These are phyloP conservation scores for Przewalskia tangutica DNA, from an alignment of 257 asterid species.

Conservation along the genomic window DNA sequence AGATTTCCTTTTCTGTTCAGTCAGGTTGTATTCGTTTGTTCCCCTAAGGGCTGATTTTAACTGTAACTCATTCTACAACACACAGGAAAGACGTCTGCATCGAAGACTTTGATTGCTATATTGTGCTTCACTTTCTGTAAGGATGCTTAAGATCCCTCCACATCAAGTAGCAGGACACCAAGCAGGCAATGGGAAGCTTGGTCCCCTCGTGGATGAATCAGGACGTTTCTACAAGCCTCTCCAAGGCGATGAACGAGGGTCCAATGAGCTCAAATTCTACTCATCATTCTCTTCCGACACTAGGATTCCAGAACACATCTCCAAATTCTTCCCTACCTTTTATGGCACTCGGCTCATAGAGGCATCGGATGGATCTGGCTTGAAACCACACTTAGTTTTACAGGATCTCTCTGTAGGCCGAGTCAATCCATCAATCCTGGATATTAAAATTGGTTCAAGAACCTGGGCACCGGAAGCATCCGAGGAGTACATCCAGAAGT, in stretches of 20 bases:
- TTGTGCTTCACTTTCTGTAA: neutral
- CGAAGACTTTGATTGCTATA: neutral
- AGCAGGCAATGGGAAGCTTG: constrained; percentile 58
- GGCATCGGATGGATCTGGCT: constrained; percentile 87
- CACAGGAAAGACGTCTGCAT: neutral
- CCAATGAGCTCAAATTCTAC: constrained; percentile 60
- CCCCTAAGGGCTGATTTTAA: neutral
- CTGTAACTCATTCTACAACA: neutral
- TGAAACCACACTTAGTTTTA: constrained; percentile 58
- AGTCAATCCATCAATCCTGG: constrained; percentile 65
- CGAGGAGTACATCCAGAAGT: constrained; percentile 49
- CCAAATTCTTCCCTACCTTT: constrained; percentile 61
- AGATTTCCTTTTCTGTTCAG: neutral
- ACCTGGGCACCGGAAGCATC: constrained; percentile 72
- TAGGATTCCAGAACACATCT: constrained; percentile 48
- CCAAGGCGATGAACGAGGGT: constrained; percentile 77
- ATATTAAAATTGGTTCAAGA: constrained; percentile 79
- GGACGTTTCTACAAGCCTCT: constrained; percentile 95
- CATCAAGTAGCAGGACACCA: constrained; percentile 96
- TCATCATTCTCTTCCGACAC: constrained; percentile 51
- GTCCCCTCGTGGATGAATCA: constrained; percentile 80
- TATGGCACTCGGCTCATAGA: constrained; percentile 69
- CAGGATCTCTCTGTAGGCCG: constrained; percentile 42
- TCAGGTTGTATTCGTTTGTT: neutral
- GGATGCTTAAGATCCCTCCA: constrained; percentile 71